Percentiles rank a stretch among this genome's conserved stretches.
Conservation (phyloP, 1,284 basidiomycete species). For the Melampsora americana region DNA sequence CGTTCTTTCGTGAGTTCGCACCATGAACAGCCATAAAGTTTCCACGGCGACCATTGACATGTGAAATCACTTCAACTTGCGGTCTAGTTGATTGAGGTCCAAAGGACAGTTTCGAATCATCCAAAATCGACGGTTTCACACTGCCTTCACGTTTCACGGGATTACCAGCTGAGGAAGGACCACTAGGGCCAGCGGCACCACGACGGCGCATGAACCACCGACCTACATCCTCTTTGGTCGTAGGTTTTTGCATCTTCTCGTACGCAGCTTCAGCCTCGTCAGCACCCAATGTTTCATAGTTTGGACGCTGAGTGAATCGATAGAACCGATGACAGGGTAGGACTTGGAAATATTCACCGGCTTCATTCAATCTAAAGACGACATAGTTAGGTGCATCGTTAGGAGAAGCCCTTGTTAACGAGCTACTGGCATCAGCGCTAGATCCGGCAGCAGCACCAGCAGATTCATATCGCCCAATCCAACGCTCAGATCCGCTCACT, state of each 20-base stretch:
- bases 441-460: conserved; percentile 21
- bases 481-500: conserved; percentile 56
- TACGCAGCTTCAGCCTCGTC: conserved; percentile 65
- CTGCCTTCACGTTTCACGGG: conserved; percentile 55
- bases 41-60: conserved; percentile 7
- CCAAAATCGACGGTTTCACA: conserved; percentile 37
- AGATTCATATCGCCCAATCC: conserved; percentile 63
- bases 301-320: conserved; percentile 78
- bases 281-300: conserved; percentile 65
- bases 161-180: conserved; percentile 37
- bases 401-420: conserved; percentile 44
- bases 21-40: conserved; percentile 45
- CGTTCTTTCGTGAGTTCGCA: conserved; percentile 59
- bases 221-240: conserved; percentile 47
- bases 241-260: conserved; percentile 59
- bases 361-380: conserved; percentile 52
- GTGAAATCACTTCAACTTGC: conserved; percentile 57
- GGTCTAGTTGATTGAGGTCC: conserved; percentile 56
- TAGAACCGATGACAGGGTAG: conserved; percentile 82
- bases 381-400: conserved; percentile 49
- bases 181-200: conserved; percentile 54
- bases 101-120: conserved; percentile 45
- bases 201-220: conserved; percentile 46
- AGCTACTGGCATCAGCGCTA: background rate
- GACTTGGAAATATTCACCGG: conserved; percentile 67